Evolutionary conservation across 306 rosid species (phyloP), one percentile per base, ranked within the genome.

Genomic region (Sphenostylis stenocarpa): DNA sequence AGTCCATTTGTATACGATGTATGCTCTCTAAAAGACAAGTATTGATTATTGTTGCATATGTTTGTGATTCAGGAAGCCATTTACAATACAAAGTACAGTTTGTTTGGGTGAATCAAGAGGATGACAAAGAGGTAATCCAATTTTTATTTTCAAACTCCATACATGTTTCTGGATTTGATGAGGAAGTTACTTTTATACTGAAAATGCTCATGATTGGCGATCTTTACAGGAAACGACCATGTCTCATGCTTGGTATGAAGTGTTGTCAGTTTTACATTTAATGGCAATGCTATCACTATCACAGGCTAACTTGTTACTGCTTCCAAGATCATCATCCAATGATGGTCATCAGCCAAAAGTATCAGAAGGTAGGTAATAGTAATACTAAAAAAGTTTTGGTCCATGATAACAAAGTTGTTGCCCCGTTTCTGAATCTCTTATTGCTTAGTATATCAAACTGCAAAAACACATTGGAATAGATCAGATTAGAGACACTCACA

Each of bases 31-130:
- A 49, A 38, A 24, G 67, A 51, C 51, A 73, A 71, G 60, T 53
- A 58, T 76, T 79, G 36, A 84, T 76, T 70, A 39, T 62, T 39
- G 29, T 41, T 43, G 61, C 33, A 72, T 74, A 41, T 80, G 53
- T 84, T 52, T 84, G 56, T 39, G 73, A 72, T 89, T 75, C 80
- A 95, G 98, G 98, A 86, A 92, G 88, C 85, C 97, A 95, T 82
- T 93, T 95, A 73, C 97, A 95, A 64, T 87, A 89, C 85, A 92
- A 86, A 86, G 92, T 90, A 63, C 93, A 88, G 75, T 95, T 89
- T 90, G 80, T 77, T 57, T 95, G 98, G 98, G 81, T 95, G 61
- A 95, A 95, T 86, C 97, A 95, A 85, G 98, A 95, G 82, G 98
- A 95, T 79, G 97, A 92, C 7, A 85, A 86, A 71, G 97, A 95